Conservation (phyloP, 1,284 basidiomycete species). For the Ganoderma multipileum region DNA sequence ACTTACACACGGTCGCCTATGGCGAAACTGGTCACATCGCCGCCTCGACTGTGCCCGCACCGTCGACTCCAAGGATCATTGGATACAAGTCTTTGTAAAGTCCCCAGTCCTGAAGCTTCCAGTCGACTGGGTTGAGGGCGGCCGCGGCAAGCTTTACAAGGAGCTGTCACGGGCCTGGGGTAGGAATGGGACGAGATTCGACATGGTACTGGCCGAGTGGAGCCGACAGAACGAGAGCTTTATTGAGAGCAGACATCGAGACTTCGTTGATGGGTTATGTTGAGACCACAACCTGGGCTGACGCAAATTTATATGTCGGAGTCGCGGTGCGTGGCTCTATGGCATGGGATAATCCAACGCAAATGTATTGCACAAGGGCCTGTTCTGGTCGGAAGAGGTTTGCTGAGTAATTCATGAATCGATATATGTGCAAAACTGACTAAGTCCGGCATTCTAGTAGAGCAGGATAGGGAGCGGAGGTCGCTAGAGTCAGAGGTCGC, state of each 20-base stretch:
- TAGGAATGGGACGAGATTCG: slow-evolving; percentile 27
- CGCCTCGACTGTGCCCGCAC: slow-evolving; percentile 48
- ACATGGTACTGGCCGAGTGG: not conserved
- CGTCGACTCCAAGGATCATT: slow-evolving; percentile 53
- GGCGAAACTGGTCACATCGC: slow-evolving; percentile 43
- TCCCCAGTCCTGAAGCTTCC: slow-evolving; percentile 45
- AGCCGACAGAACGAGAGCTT: not conserved
- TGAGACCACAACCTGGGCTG: not conserved
- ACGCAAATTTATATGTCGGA: not conserved
- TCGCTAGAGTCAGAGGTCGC: too few relatives aligned
- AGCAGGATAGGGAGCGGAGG: not conserved
- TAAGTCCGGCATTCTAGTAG: not conserved
- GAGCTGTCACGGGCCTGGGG: slow-evolving; percentile 46
- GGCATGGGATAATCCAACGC: not conserved
- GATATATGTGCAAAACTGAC: not conserved
- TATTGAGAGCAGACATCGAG: not conserved
- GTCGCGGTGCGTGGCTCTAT: not conserved
- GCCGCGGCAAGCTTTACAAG: slow-evolving; percentile 48
- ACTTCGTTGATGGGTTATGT: not conserved
- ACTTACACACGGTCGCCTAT: slow-evolving; percentile 49
- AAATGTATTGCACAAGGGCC: not conserved
- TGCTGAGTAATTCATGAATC: not conserved
- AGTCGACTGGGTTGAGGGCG: slow-evolving; percentile 52
- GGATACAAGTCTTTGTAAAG: slow-evolving; percentile 43
- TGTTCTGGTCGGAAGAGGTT: not conserved